Conservation (phyloP, 2,329 filamentous ascomycete species). For the Leptographium radiaticola region DNA sequence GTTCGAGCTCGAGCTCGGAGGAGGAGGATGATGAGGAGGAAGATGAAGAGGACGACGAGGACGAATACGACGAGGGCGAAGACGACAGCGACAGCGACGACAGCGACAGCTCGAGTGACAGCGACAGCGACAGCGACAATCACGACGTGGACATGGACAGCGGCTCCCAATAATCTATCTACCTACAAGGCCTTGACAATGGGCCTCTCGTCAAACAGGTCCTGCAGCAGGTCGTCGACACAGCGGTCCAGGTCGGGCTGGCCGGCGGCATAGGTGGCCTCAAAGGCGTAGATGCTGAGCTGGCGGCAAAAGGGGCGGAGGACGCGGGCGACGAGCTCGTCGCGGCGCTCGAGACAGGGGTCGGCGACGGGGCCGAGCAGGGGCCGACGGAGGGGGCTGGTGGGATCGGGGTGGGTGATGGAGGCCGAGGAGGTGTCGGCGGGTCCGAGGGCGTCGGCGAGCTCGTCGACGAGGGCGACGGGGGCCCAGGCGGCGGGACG, state of each 20-base stretch:
- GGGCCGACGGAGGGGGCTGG: slow-evolving; percentile 28
- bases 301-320: slow-evolving; percentile 82
- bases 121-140: neutral
- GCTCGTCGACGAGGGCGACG: slow-evolving; percentile 68
- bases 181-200: slow-evolving; percentile 44
- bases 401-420: neutral
- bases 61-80: neutral
- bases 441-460: slow-evolving; percentile 56
- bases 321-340: slow-evolving; percentile 62
- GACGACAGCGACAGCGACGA: neutral
- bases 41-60: neutral
- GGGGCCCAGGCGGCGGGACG: slow-evolving; percentile 56
- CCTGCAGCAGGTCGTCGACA: slow-evolving; percentile 49
- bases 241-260: slow-evolving; percentile 53
- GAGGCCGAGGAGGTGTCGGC: slow-evolving; percentile 7
- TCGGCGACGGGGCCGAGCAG: slow-evolving; percentile 39
- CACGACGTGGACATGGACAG: neutral
- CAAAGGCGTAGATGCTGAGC: slow-evolving; percentile 85
- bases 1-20: neutral
- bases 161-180: neutral
- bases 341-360: slow-evolving; percentile 43
- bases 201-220: slow-evolving; percentile 68
- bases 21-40: neutral
- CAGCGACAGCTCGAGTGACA: neutral
- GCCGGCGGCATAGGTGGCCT: slow-evolving; percentile 81